Percentiles rank a stretch among this genome's conserved stretches.
phyloP scores from a whole-genome alignment of 192 early-diverging fungal genomes.

The Geosiphon pyriformis region DNA sequence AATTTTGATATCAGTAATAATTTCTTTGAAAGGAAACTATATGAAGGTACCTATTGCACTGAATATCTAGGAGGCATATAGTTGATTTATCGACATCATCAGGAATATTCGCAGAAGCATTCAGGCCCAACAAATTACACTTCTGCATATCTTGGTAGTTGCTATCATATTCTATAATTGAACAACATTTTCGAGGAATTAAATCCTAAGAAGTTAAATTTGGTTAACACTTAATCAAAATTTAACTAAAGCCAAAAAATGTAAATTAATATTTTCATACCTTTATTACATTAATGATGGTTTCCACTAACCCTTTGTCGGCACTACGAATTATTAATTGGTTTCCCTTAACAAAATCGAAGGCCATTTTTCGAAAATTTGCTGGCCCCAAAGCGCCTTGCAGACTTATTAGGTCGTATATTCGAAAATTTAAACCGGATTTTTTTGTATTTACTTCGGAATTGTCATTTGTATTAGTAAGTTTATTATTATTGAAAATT shows the following conservation, averaged over 20 bases:
- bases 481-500: not conserved
- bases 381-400: conserved; percentile 1
- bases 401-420: conserved; percentile 10
- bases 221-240: not conserved
- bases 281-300: conserved; percentile 1
- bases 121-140: conserved; percentile 18
- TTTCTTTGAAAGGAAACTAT: no score
- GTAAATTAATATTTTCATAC: conserved; percentile 6
- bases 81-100: conserved; percentile 5
- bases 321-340: conserved; percentile 15
- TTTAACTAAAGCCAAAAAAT: not conserved
- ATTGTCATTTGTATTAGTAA: not conserved
- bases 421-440: not conserved
- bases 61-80: conserved; percentile 21
- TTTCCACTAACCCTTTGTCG: not conserved
- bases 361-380: conserved; percentile 17
- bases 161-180: conserved; percentile 12
- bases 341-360: conserved; percentile 20
- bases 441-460: not conserved
- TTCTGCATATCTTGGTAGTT: conserved; percentile 5
- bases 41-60: no score
- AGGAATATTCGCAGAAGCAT: conserved; percentile 5
- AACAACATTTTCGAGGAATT: conserved; percentile 14
- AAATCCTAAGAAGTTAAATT: conserved; percentile 12
- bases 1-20: no score